phyloP scores from a whole-genome alignment of 108 stramenopile species.

The Pseudonitzschia multiseries region DNA sequence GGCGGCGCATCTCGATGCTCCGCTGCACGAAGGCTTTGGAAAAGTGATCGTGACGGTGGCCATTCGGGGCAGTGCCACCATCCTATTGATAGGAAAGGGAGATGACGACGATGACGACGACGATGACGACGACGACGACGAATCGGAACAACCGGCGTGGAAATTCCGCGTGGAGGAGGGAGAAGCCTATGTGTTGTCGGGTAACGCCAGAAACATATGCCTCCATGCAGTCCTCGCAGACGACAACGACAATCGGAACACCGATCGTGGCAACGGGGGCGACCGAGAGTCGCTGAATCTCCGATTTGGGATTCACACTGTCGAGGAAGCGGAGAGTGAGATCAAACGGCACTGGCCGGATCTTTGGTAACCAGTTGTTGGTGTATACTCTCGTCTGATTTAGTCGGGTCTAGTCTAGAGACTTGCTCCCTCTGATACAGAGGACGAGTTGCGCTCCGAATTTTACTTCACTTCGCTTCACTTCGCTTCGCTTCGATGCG shows the following conservation, averaged over 20 bases:
- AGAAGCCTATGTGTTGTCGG: conserved; percentile 17
- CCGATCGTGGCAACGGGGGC: not conserved
- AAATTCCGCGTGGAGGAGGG: conserved; percentile 15
- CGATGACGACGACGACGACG: not conserved
- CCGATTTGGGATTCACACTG: conserved; percentile 22
- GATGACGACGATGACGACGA: not conserved
- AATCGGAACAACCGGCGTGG: conserved; percentile 11
- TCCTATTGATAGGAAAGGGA: conserved; percentile 10
- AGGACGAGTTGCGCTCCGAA: too few relatives aligned
- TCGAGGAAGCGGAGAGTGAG: conserved; percentile 5
- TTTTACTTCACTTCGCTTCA: too few relatives aligned
- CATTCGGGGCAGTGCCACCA: conserved; percentile 3
- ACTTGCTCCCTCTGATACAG: too few relatives aligned
- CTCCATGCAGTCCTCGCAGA: conserved; percentile 23
- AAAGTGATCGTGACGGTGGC: conserved; percentile 34
- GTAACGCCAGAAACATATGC: conserved; percentile 17
- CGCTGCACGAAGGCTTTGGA: conserved; percentile 37
- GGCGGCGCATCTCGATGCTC: conserved; percentile 29
- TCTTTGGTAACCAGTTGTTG: not conserved
- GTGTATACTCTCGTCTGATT: not conserved
- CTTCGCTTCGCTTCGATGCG: too few relatives aligned
- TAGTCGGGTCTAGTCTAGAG: too few relatives aligned
- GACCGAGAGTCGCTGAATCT: conserved; percentile 17
- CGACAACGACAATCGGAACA: not conserved
- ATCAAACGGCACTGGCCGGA: conserved; percentile 8